phyloP scores from a whole-genome alignment of 202 grass and related monocot genomes.

The Zoysia matrella region DNA sequence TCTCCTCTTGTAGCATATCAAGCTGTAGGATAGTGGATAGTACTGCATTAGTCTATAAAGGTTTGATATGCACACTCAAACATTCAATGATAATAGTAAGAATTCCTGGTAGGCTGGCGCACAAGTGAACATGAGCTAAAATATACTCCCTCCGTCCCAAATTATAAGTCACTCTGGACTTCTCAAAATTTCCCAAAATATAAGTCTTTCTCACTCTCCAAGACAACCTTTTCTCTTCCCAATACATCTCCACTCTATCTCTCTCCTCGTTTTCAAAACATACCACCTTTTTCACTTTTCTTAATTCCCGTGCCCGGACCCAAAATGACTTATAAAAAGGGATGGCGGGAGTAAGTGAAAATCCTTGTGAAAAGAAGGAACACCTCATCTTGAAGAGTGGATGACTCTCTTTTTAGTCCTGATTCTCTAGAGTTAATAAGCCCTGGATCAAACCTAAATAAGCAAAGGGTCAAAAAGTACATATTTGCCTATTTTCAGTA shows the following conservation, averaged over 20 bases:
- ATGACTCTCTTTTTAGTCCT: slow-evolving; percentile 71
- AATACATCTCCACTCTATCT: no score
- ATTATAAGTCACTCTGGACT: no score
- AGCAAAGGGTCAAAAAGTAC: slow-evolving; percentile 19
- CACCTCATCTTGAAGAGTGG: slow-evolving; percentile 97
- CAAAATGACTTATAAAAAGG: no score
- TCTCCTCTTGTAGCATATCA: slow-evolving; percentile 99
- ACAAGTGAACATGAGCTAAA: slow-evolving; percentile 28
- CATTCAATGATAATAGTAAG: slow-evolving; percentile 25
- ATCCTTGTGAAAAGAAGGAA: slow-evolving; percentile 35
- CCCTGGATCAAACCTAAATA: slow-evolving; percentile 60
- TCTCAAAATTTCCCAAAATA: no score
- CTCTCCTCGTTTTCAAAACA: no score
- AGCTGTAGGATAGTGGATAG: slow-evolving; percentile 58
- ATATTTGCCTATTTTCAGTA: not conserved
- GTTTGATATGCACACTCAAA: slow-evolving; percentile 35
- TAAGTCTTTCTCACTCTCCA: no score
- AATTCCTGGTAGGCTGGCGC: not conserved
- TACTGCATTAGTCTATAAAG: slow-evolving; percentile 50
- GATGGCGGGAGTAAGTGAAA: not conserved
- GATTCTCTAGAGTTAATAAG: slow-evolving; percentile 68
- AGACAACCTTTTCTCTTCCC: no score
- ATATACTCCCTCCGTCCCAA: not conserved
- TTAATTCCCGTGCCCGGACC: no score
- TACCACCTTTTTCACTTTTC: no score